phyloP scores from a whole-genome alignment of 2,329 filamentous ascomycete genomes.

The Sphaerulina musiva region DNA sequence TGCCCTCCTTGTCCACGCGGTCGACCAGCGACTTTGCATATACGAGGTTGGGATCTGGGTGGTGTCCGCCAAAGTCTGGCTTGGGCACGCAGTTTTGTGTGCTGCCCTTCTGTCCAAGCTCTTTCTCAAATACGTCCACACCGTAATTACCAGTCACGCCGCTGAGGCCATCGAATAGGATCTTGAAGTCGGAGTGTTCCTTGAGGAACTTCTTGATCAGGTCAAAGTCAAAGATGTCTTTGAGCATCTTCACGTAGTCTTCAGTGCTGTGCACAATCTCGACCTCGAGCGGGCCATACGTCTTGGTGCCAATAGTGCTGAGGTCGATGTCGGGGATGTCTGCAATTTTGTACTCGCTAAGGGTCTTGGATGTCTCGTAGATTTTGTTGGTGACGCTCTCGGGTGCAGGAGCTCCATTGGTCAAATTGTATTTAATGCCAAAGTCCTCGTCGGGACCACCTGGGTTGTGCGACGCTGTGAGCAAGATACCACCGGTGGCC shows the following conservation, averaged over 20 bases:
- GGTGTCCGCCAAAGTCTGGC: conserved; percentile 93
- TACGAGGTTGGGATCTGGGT: conserved; percentile 95
- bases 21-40: conserved; percentile 94
- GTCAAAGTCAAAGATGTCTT: conserved; percentile 97
- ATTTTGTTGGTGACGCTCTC: conserved; percentile 98
- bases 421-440: conserved; percentile 98
- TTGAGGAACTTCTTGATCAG: conserved; percentile 91
- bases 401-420: conserved; percentile 91
- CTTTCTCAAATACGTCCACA: conserved; percentile 86
- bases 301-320: conserved; percentile 70
- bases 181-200: conserved; percentile 83
- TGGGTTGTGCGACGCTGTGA: conserved; percentile 97
- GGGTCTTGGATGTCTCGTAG: conserved; percentile 79
- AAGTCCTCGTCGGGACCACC: conserved; percentile 96
- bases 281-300: conserved; percentile 80
- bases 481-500: conserved; percentile 90
- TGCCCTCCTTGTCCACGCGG: conserved; percentile 79
- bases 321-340: conserved; percentile 84
- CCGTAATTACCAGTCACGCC: conserved; percentile 96
- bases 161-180: conserved; percentile 89
- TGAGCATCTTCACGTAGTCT: conserved; percentile 92
- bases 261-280: conserved; percentile 89
- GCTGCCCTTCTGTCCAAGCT: conserved; percentile 74
- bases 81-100: conserved; percentile 89
- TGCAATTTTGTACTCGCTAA: conserved; percentile 87